phyloP scores from a whole-genome alignment of 345 rosid genomes.

The Linum lewisii region DNA sequence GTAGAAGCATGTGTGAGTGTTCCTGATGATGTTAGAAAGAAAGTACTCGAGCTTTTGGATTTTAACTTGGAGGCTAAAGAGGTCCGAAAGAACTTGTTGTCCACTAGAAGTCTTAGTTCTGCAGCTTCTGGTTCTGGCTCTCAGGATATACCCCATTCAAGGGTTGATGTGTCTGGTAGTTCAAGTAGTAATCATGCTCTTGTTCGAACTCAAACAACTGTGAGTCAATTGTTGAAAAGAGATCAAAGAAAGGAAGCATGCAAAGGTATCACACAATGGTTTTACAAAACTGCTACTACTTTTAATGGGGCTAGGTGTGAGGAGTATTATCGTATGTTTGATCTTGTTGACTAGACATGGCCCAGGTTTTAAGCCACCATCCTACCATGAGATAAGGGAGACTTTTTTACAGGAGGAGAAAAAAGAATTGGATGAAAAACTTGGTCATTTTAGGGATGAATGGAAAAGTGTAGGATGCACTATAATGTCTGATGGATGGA shows the following conservation, averaged over 20 bases:
- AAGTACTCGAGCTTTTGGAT: neutral
- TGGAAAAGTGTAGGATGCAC: neutral
- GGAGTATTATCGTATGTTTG: neutral
- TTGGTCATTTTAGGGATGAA: neutral
- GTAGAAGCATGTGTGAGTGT: neutral
- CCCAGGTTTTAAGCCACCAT: neutral
- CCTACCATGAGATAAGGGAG: neutral
- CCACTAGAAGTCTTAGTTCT: neutral
- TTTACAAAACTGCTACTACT: neutral
- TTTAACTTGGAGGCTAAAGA: neutral
- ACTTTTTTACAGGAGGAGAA: neutral
- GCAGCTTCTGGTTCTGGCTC: neutral
- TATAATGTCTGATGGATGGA: conserved; percentile 2
- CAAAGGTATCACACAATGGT: neutral
- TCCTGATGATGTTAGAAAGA: neutral
- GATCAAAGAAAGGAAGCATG: neutral
- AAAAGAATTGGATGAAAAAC: neutral
- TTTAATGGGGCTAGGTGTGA: conserved; percentile 2
- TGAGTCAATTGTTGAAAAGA: neutral
- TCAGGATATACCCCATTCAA: neutral
- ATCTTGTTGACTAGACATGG: neutral
- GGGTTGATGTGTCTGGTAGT: neutral
- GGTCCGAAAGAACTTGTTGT: neutral
- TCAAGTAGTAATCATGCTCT: neutral
- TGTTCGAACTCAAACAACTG: neutral